Evolutionary conservation across 2,329 filamentous ascomycete species (phyloP).

Genomic region (Hypomyces perniciosus): DNA sequence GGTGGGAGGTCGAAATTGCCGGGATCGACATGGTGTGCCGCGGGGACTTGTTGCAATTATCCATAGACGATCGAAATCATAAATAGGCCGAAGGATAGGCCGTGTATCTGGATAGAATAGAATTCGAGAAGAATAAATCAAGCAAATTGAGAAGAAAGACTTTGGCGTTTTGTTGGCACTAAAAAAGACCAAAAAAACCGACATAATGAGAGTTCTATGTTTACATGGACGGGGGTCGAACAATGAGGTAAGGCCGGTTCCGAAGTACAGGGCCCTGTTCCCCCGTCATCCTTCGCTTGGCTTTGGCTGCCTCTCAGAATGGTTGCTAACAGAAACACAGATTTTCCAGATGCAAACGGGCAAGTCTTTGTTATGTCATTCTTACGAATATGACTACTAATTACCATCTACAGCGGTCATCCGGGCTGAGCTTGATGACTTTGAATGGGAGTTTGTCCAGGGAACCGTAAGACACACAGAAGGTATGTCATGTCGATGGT

Average conservation of each 20-base stretch:
- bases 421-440: constrained; percentile 10
- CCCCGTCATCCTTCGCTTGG: too few species aligned
- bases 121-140: background rate
- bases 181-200: background rate
- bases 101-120: too few species aligned
- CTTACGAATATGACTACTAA: too few species aligned
- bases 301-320: too few species aligned
- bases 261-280: background rate
- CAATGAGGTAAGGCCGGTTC: constrained; percentile 1
- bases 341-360: constrained; percentile 8
- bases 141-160: background rate
- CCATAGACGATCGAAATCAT: too few species aligned
- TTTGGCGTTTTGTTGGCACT: too few species aligned
- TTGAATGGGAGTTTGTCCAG: constrained; percentile 9
- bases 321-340: background rate
- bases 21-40: too few species aligned
- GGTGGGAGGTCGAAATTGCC: too few species aligned
- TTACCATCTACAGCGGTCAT: constrained; percentile 1
- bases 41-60: too few species aligned
- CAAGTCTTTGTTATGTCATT: background rate
- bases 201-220: constrained; percentile 16
- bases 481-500: background rate
- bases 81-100: too few species aligned
- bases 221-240: constrained; percentile 9
- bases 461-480: constrained; percentile 8